Evolutionary conservation across 1,139 yeast genomes (phyloP).

Genomic region (Blastobotrys buckinghamii): DNA sequence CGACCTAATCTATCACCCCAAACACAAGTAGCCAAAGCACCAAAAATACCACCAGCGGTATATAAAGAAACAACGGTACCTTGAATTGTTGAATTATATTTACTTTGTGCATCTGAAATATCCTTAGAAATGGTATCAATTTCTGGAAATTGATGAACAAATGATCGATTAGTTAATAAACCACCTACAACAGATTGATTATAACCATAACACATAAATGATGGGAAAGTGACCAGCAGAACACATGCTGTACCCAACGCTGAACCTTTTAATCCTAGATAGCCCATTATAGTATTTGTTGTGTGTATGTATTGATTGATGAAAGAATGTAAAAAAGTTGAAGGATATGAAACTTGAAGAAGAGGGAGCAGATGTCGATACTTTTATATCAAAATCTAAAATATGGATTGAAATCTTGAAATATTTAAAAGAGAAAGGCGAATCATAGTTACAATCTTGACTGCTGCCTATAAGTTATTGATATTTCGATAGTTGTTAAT

Average conservation of each 20-base stretch:
- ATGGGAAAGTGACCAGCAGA: slow-evolving; percentile 15
- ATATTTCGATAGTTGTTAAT: neutral
- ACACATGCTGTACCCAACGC: slow-evolving; percentile 10
- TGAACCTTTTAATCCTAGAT: slow-evolving; percentile 11
- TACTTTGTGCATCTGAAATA: slow-evolving; percentile 10
- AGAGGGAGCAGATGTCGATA: neutral
- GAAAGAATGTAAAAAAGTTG: neutral
- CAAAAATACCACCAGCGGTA: slow-evolving; percentile 66
- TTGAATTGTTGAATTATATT: slow-evolving; percentile 21
- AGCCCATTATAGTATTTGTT: slow-evolving; percentile 2
- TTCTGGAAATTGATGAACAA: slow-evolving; percentile 38
- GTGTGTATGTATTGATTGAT: neutral
- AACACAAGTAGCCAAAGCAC: slow-evolving; percentile 57
- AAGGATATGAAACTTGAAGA: neutral
- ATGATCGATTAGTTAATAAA: slow-evolving; percentile 37
- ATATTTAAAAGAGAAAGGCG: neutral
- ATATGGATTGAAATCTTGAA: neutral
- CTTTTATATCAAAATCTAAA: slow-evolving; percentile 1
- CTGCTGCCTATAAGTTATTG: neutral
- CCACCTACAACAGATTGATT: slow-evolving; percentile 49
- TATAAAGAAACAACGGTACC: slow-evolving; percentile 43
- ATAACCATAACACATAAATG: slow-evolving; percentile 36
- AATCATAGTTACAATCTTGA: neutral
- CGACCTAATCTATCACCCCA: slow-evolving; percentile 63
- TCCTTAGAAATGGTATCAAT: slow-evolving; percentile 32